Evolutionary conservation across 2,329 filamentous ascomycete genomes (phyloP).

Genomic region (Blumeria graminis): DNA sequence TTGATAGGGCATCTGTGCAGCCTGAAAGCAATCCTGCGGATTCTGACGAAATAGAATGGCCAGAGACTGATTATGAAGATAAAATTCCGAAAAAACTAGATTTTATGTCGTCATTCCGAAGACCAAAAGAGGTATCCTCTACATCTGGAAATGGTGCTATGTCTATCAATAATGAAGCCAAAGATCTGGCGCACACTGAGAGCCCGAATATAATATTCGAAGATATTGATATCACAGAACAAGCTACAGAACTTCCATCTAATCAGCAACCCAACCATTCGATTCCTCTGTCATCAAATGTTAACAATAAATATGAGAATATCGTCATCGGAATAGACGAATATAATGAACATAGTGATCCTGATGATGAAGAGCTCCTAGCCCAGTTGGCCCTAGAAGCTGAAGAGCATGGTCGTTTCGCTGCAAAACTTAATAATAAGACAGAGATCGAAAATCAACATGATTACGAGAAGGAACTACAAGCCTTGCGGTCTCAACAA

Average conservation of each 20-base stretch:
- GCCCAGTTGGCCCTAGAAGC: conserved; percentile 70
- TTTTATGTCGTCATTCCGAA: too few species aligned
- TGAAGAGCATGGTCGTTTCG: conserved; percentile 83
- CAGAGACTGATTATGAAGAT: conserved; percentile 23
- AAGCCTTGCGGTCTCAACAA: conserved; percentile 72
- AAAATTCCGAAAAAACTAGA: neutral
- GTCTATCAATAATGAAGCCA: too few species aligned
- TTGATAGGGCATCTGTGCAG: conserved; percentile 9
- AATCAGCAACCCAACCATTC: neutral
- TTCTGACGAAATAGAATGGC: conserved; percentile 21
- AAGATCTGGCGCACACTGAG: too few species aligned
- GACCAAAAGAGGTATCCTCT: too few species aligned
- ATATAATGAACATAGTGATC: conserved; percentile 50
- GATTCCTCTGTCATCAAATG: conserved; percentile 5
- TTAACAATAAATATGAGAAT: conserved; percentile 6
- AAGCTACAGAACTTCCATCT: neutral
- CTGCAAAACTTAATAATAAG: conserved; percentile 62
- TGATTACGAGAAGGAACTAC: conserved; percentile 71
- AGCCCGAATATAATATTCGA: conserved; percentile 21
- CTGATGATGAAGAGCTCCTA: conserved; percentile 77
- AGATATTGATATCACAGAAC: conserved; percentile 17
- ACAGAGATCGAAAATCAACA: conserved; percentile 43
- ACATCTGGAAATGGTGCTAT: too few species aligned
- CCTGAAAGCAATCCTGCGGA: neutral
- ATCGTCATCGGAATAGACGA: conserved; percentile 15